These are phyloP conservation scores for Pisolithus orientalis DNA, from an alignment of 768 basidiomycete species.

Conservation along the genomic window DNA sequence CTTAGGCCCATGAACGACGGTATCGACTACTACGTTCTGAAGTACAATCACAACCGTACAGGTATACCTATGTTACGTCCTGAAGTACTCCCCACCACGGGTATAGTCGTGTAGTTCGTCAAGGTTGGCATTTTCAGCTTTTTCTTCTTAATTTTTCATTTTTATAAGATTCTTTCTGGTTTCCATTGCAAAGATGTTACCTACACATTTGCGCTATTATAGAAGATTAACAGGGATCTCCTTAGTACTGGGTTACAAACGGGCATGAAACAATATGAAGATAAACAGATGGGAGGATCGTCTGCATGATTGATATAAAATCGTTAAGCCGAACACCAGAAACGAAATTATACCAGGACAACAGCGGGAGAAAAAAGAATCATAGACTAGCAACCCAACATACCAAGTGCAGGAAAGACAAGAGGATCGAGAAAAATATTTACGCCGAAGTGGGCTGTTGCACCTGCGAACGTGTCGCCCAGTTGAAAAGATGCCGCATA, in stretches of 20 bases:
- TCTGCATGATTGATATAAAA: constrained; percentile 17
- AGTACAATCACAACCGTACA: constrained; percentile 32
- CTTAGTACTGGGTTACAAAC: constrained; percentile 23
- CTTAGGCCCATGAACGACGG: constrained; percentile 31
- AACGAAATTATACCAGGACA: constrained; percentile 25
- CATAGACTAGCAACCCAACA: constrained; percentile 12
- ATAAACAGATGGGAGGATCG: constrained; percentile 22
- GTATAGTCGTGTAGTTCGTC: too few species aligned
- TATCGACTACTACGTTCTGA: constrained; percentile 47
- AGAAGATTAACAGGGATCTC: constrained; percentile 16
- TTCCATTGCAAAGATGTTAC: not conserved
- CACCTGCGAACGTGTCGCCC: constrained; percentile 59
- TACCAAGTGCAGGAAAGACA: constrained; percentile 2
- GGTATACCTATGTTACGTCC: constrained; percentile 3
- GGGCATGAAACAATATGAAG: constrained; percentile 22
- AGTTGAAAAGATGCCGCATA: constrained; percentile 73
- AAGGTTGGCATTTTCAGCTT: too few species aligned
- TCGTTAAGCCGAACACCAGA: constrained; percentile 14
- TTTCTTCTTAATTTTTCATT: too few species aligned
- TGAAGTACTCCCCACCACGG: not conserved
- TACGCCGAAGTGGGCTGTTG: constrained; percentile 33
- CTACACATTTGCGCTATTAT: constrained; percentile 4
- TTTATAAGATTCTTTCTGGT: not conserved
- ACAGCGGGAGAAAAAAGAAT: constrained; percentile 12
- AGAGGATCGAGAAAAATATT: constrained; percentile 8